A percentile compares a stretch with the other conserved stretches of the same genome.
These are phyloP conservation scores for Patellifolia procumbens DNA, from an alignment of 179 eudicot genomes.

Conservation along the genomic window DNA sequence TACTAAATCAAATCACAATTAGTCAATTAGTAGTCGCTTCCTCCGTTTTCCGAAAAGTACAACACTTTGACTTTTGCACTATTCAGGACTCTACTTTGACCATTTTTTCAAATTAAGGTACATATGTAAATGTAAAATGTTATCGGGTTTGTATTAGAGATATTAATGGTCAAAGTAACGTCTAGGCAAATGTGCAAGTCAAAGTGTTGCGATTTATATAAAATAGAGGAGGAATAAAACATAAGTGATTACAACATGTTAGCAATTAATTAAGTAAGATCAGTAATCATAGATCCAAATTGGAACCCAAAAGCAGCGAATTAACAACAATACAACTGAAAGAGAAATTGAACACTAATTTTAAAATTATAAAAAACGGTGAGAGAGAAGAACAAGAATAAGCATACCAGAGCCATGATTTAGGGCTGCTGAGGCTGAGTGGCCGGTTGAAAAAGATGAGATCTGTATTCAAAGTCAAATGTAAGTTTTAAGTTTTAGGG, in stretches of 20 bases:
- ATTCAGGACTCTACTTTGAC: too few relatives aligned
- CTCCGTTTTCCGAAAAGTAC: too few relatives aligned
- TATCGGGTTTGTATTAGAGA: too few relatives aligned
- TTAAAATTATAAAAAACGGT: not conserved
- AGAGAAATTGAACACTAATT: not conserved
- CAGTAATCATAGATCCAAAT: not conserved
- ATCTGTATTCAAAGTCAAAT: not conserved
- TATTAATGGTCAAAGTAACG: too few relatives aligned
- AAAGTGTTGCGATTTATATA: too few relatives aligned
- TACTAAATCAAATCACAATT: too few relatives aligned
- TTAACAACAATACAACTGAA: not conserved
- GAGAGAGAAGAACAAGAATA: not conserved
- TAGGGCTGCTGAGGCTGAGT: not conserved
- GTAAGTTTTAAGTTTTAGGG: not conserved
- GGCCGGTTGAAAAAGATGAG: not conserved
- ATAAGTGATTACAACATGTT: not conserved
- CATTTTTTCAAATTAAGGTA: too few relatives aligned
- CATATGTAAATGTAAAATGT: too few relatives aligned
- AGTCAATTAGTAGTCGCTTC: too few relatives aligned
- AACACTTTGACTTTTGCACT: too few relatives aligned
- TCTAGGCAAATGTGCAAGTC: too few relatives aligned
- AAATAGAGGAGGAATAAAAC: not conserved
- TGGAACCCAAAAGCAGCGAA: not conserved
- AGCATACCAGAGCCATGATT: conserved; percentile 15
- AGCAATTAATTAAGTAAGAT: not conserved